These are phyloP conservation scores for Clonostachys chloroleuca DNA, from an alignment of 2,329 filamentous ascomycete species.

Conservation along the genomic window DNA sequence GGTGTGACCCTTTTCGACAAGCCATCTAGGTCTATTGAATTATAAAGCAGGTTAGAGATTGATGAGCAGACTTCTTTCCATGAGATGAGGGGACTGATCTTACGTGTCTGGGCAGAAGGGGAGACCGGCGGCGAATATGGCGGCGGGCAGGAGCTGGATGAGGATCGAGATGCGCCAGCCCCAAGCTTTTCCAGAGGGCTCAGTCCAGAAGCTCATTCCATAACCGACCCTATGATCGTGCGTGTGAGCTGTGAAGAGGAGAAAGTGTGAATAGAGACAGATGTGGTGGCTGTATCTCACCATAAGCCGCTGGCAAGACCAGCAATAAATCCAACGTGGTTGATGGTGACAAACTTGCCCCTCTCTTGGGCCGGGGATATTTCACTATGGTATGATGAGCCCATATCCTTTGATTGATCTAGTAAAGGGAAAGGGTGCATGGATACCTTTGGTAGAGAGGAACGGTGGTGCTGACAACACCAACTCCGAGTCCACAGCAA, in stretches of 20 bases:
- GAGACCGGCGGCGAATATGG: constrained; percentile 42
- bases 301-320: constrained; percentile 51
- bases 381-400: constrained; percentile 31
- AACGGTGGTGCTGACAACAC: constrained; percentile 50
- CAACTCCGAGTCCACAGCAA: constrained; percentile 47
- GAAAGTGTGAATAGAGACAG: not conserved
- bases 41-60: not conserved
- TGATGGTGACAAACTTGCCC: constrained; percentile 53
- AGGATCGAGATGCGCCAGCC: constrained; percentile 51
- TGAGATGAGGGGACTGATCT: constrained; percentile 7
- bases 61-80: not conserved
- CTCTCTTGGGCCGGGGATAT: constrained; percentile 47
- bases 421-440: no score
- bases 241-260: not conserved
- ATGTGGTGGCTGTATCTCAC: constrained; percentile 21
- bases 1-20: constrained; percentile 42
- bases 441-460: constrained; percentile 51
- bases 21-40: constrained; percentile 46
- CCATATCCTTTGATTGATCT: not conserved
- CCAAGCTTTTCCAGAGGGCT: constrained; percentile 31
- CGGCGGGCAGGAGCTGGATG: constrained; percentile 44
- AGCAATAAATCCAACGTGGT: constrained; percentile 53
- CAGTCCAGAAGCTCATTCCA: constrained; percentile 47
- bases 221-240: constrained; percentile 45
- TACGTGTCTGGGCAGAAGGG: constrained; percentile 52